These are phyloP conservation scores for Capniomyces stellatus DNA, from an alignment of 371 early-diverging fungal species.

Conservation along the genomic window DNA sequence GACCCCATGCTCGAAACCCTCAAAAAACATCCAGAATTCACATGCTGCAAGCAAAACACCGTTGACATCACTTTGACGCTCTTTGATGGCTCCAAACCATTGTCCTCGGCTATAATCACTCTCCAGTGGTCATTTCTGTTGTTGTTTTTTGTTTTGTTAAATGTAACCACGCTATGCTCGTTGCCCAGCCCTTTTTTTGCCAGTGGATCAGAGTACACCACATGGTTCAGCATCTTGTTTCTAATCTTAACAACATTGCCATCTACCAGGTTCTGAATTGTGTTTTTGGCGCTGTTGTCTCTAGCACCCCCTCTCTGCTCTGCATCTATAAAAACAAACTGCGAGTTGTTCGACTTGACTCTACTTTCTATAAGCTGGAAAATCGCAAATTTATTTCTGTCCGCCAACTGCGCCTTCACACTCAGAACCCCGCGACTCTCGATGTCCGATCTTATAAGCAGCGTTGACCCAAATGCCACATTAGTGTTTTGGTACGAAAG, in stretches of 20 bases:
- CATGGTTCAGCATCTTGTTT: slow-evolving; percentile 49
- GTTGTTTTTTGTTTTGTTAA: too few species aligned
- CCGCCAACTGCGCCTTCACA: slow-evolving; percentile 90
- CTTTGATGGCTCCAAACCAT: too few species aligned
- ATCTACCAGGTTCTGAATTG: slow-evolving; percentile 40
- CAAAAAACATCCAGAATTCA: too few species aligned
- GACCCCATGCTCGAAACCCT: too few species aligned
- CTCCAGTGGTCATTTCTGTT: slow-evolving; percentile 85
- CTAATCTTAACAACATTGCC: slow-evolving; percentile 73
- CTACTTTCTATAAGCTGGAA: slow-evolving; percentile 24
- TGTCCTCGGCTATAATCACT: too few species aligned
- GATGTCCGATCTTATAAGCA: slow-evolving; percentile 73
- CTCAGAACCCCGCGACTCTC: slow-evolving; percentile 90
- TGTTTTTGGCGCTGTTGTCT: slow-evolving; percentile 25
- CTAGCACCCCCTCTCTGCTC: slow-evolving; percentile 72
- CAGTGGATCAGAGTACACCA: slow-evolving; percentile 70
- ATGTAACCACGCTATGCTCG: slow-evolving; percentile 24
- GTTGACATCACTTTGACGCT: too few species aligned
- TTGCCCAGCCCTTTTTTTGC: slow-evolving; percentile 55
- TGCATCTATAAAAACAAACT: slow-evolving; percentile 45
- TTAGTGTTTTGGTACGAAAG: slow-evolving; percentile 65
- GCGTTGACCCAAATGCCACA: slow-evolving; percentile 74
- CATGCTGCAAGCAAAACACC: not conserved
- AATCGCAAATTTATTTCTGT: slow-evolving; percentile 82
- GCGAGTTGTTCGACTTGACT: slow-evolving; percentile 20